Percentiles rank a stretch among this genome's conserved stretches.
These are phyloP conservation scores for Kondoa malvinella DNA, from an alignment of 768 basidiomycete species.

Conservation along the genomic window DNA sequence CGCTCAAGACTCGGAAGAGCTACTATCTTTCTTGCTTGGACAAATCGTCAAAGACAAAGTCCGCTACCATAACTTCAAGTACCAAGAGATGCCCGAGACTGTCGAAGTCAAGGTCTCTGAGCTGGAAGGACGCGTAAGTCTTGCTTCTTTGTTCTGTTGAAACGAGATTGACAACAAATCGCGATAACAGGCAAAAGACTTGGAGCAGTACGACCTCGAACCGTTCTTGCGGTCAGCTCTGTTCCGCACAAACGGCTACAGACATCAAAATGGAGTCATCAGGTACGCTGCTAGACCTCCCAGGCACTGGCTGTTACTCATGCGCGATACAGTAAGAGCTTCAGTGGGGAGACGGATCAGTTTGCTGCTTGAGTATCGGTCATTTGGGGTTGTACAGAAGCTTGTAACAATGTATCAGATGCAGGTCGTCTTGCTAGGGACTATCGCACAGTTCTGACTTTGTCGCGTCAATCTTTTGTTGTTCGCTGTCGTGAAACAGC, in stretches of 20 bases:
- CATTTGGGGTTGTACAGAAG: neutral
- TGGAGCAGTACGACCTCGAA: conserved; percentile 79
- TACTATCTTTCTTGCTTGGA: conserved; percentile 84
- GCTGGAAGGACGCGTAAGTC: conserved; percentile 65
- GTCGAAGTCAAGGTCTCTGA: conserved; percentile 62
- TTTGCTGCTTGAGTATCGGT: neutral
- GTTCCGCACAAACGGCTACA: conserved; percentile 79
- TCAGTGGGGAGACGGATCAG: neutral
- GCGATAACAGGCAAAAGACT: conserved; percentile 48
- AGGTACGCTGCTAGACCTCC: conserved; percentile 9
- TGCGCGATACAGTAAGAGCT: neutral
- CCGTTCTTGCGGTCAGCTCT: conserved; percentile 72
- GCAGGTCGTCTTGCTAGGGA: neutral
- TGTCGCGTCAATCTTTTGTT: no score
- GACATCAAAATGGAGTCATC: conserved; percentile 31
- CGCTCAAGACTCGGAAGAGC: conserved; percentile 85
- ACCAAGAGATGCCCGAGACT: conserved; percentile 56
- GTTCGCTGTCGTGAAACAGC: no score
- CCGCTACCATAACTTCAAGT: conserved; percentile 60
- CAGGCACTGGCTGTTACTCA: neutral
- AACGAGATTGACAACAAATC: conserved; percentile 37
- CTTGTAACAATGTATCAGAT: neutral
- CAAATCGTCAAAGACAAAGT: conserved; percentile 61
- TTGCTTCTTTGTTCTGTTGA: neutral
- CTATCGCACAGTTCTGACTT: no score